These are phyloP conservation scores for Cylindrodendrum hubeiense DNA, from an alignment of 2,329 filamentous ascomycete species.

Conservation along the genomic window DNA sequence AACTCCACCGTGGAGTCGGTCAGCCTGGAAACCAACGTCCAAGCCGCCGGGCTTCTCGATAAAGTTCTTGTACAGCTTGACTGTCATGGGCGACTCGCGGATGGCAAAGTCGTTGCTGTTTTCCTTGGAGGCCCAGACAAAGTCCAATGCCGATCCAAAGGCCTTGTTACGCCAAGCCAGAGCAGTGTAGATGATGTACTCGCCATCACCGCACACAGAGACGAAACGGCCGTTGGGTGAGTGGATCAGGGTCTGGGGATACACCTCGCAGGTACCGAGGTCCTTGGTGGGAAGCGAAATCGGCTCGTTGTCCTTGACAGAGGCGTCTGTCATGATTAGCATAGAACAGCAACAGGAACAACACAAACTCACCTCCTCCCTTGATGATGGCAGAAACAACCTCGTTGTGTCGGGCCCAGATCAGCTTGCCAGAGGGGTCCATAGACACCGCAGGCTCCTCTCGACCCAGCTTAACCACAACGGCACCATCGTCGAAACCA, in stretches of 20 bases:
- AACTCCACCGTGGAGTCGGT: constrained; percentile 89
- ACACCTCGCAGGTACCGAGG: constrained; percentile 94
- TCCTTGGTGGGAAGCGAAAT: constrained; percentile 93
- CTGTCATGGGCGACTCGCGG: constrained; percentile 90
- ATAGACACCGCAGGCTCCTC: constrained; percentile 98
- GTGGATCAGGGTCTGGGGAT: constrained; percentile 93
- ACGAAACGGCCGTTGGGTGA: constrained; percentile 96
- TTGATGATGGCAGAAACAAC: constrained; percentile 97
- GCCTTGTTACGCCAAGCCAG: constrained; percentile 97
- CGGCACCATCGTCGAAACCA: constrained; percentile 97
- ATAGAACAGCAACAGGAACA: neutral
- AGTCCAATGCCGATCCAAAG: constrained; percentile 94
- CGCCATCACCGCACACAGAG: constrained; percentile 87
- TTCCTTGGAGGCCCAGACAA: constrained; percentile 96
- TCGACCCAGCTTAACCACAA: constrained; percentile 96
- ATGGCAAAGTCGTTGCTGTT: constrained; percentile 99
- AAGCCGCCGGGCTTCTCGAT: constrained; percentile 89
- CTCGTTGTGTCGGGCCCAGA: constrained; percentile 96
- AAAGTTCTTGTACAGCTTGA: constrained; percentile 99
- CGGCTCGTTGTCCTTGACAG: constrained; percentile 88
- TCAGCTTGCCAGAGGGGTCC: constrained; percentile 94
- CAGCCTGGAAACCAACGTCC: constrained; percentile 95
- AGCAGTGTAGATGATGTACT: constrained; percentile 99
- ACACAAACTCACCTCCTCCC: constrained; percentile 72
- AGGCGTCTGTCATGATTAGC: constrained; percentile 69